Base-by-base conservation (phyloP, 1,139 yeast species). In the Kazachstania sp. region DNA sequence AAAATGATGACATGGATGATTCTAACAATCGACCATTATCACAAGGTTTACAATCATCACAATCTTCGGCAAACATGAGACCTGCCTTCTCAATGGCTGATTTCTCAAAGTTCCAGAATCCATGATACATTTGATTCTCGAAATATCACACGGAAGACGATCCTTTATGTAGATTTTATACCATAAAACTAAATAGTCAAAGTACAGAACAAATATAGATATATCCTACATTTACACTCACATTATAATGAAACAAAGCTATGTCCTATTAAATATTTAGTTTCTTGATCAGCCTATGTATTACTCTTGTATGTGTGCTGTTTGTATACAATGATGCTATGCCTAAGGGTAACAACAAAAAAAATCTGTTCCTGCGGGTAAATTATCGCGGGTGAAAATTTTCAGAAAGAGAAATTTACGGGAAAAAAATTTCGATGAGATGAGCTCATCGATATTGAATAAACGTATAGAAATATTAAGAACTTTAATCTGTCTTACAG, bases 1-100 rank as follows among this genome's bases (percentile, higher is more conserved):
- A n/a, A 11, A 19, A 2, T 5, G 26, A 23, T 4, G 15, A 32
- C 29, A 28, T 23, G 8, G 28, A 23, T 23, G 28, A 23, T 4
- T 23, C 39, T 15, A 15, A 34, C 19, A 36, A 41, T 11, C 45
- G 49, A 13, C 47, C 52, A 12, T 13, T 36, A 11, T 32, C 45
- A 5, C 48, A 46, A 15, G 29, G 44, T 16, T 15, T 49, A 2
- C 37, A 50, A 6, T 42, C 52, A 8, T 35, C 50, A 3, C 47
- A 51, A 39, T 37, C 46, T 29, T 32, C 55, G 15, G 50, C 48
- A 23, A 46, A 47, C n/a, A 32, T 55, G 30, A 49, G 56, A 43
- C 53, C 65, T 2, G 57, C 60, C 13, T 61, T 61, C 38, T 59
- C 66, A 0, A 44, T 62, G 43, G 56, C 65, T 0, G 66, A 62